A percentile compares a stretch with the other conserved stretches of the same genome.
phyloP scores from a whole-genome alignment of 352 stramenopile species.

The Globisporangium irregulare region DNA sequence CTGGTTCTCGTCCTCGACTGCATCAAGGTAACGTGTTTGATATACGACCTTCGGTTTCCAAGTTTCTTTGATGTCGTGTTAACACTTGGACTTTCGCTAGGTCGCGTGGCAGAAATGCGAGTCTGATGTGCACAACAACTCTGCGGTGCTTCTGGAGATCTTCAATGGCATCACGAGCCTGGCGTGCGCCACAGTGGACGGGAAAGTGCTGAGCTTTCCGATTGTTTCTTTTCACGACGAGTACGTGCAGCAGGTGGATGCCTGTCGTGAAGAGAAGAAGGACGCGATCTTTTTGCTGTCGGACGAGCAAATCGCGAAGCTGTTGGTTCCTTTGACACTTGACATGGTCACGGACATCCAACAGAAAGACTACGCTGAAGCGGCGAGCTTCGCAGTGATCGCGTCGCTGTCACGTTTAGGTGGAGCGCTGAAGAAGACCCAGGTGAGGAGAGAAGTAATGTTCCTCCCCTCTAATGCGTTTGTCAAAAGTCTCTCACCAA shows the following conservation, averaged over 20 bases:
- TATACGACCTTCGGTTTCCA: not conserved
- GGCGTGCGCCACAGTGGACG: slow-evolving; percentile 61
- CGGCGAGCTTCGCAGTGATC: slow-evolving; percentile 56
- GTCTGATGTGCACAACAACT: slow-evolving; percentile 39
- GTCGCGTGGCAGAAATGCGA: slow-evolving; percentile 71
- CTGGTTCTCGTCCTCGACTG: slow-evolving; percentile 60
- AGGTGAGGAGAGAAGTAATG: slow-evolving; percentile 23
- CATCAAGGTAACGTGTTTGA: slow-evolving; percentile 74
- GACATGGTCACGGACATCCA: slow-evolving; percentile 76
- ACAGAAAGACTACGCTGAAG: slow-evolving; percentile 73
- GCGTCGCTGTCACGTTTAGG: slow-evolving; percentile 55
- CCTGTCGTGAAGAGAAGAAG: slow-evolving; percentile 47
- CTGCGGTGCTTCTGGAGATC: slow-evolving; percentile 51
- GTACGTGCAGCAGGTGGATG: slow-evolving; percentile 46
- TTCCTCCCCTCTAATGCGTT: not conserved
- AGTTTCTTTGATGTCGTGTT: not conserved
- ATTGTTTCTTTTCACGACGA: slow-evolving; percentile 61
- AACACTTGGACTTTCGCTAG: slow-evolving; percentile 17
- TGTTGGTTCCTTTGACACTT: slow-evolving; percentile 66
- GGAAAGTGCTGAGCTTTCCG: slow-evolving; percentile 62
- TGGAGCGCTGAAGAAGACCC: slow-evolving; percentile 69
- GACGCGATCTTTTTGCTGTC: slow-evolving; percentile 65
- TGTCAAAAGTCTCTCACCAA: not conserved
- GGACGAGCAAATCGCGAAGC: slow-evolving; percentile 74
- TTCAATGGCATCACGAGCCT: slow-evolving; percentile 58